Percentiles rank a stretch among this genome's conserved stretches.
Evolutionary conservation across 768 basidiomycete genomes (phyloP).

Genomic region (Rubroboletus satanas): DNA sequence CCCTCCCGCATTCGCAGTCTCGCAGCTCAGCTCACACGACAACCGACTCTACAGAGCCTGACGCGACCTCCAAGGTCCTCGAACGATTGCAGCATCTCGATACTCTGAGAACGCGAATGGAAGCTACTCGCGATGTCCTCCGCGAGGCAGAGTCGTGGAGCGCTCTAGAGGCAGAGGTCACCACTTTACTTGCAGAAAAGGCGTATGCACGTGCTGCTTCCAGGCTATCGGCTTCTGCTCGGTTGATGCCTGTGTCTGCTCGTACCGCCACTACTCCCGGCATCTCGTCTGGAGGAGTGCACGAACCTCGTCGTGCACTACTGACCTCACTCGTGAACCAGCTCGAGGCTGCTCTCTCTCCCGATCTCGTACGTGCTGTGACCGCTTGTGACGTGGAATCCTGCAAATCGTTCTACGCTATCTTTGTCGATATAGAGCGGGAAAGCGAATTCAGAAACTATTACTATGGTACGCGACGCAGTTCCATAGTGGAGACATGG

Average conservation of each 20-base stretch:
- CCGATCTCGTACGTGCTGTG: conserved; percentile 86
- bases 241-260: conserved; percentile 88
- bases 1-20: conserved; percentile 36
- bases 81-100: conserved; percentile 80
- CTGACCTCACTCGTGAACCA: conserved; percentile 95
- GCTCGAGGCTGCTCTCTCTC: conserved; percentile 86
- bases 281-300: conserved; percentile 30
- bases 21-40: background rate
- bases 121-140: conserved; percentile 81
- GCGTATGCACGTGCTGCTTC: conserved; percentile 89
- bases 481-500: conserved; percentile 66
- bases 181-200: conserved; percentile 72
- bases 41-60: conserved; percentile 12
- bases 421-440: conserved; percentile 88
- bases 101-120: conserved; percentile 81
- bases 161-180: conserved; percentile 89
- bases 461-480: conserved; percentile 83
- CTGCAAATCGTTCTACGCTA: conserved; percentile 76
- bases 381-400: conserved; percentile 68
- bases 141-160: conserved; percentile 97
- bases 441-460: conserved; percentile 92
- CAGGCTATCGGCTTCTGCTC: conserved; percentile 82
- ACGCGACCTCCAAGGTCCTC: conserved; percentile 61
- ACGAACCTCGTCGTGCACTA: conserved; percentile 77
- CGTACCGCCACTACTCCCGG: conserved; percentile 65